Base-by-base conservation (phyloP, 73 alveolate genomes). In the Tetrahymena elliotti region DNA sequence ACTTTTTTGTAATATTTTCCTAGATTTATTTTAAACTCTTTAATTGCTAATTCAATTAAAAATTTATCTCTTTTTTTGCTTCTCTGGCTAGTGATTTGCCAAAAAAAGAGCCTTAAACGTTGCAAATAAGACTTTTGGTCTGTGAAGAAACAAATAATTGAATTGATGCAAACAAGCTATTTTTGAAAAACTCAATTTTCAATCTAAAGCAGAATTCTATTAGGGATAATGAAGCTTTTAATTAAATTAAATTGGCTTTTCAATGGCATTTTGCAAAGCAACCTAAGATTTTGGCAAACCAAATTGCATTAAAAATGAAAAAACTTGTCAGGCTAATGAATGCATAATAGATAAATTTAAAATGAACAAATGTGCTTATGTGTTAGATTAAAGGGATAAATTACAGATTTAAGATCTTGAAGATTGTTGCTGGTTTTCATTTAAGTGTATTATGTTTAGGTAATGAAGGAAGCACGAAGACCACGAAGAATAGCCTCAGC, bases 401-500 rank as follows among this genome's bases (percentile, higher is more conserved):
- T 68, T 68, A 94, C 93, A 20, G 96, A 94, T 54, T 94, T 94
- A 33, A 94, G 93, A 84, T 94, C 96, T 35, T 94, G 96, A 39
- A 95, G 83, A 52, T 95, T 93, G 53, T 98, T 96, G 96, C 99
- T 97, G 93, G 97, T 98, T 96, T 98, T 97, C 96, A 99, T 97
- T 47, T 98, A 98, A 68, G 97, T 96, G 97, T 99, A 99, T 93
- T 98, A 96, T 54, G 99, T 99, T 40, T 98, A 99, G n/a, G 97
- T 96, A 93, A 99, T 96, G 98, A 99, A 98, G 83, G 99, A 98
- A 97, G 98, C 97, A 96, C 99, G 97, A 93, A 98, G 97, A 31
- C 99, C 99, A 94, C 99, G 94, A 93, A 97, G 93, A 92, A 99
- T 95, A 97, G 99, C 99, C 96, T 99, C 99, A 10, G 99, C 97